phyloP scores from a whole-genome alignment of 352 stramenopile species.

The Hyaloperonospora arabidopsidis region DNA sequence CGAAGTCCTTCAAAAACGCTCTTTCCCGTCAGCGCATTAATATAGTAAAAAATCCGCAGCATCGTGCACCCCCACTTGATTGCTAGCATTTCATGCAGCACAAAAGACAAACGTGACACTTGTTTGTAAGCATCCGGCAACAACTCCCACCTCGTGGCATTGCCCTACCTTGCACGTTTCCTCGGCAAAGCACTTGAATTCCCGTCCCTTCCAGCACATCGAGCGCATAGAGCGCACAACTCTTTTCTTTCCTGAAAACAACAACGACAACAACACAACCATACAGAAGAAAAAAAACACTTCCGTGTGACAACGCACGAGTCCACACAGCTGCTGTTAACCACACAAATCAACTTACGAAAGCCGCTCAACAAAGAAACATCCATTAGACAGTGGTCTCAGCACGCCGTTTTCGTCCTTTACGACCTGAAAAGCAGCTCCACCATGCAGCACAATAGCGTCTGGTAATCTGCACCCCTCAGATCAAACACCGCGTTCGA shows the following conservation, averaged over 20 bases:
- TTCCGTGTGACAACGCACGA: background rate
- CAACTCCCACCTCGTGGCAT: background rate
- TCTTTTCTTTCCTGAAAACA: conserved; percentile 55
- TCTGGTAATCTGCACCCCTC: conserved; percentile 52
- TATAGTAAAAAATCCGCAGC: conserved; percentile 71
- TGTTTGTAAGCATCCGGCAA: no score
- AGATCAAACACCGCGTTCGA: no score
- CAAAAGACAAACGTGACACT: background rate
- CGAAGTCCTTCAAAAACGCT: conserved; percentile 46
- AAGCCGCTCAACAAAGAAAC: conserved; percentile 73
- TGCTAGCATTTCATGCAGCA: conserved; percentile 21
- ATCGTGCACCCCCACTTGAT: conserved; percentile 79
- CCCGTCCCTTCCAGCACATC: conserved; percentile 67
- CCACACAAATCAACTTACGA: conserved; percentile 32
- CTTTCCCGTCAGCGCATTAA: conserved; percentile 58
- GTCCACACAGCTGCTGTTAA: background rate
- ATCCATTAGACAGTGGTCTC: conserved; percentile 54
- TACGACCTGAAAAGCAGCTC: conserved; percentile 64
- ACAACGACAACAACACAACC: background rate
- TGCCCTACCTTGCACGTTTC: conserved; percentile 58
- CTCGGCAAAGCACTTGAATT: conserved; percentile 66
- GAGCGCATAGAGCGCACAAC: conserved; percentile 52
- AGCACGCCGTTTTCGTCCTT: conserved; percentile 38
- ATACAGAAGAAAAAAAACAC: conserved; percentile 2
- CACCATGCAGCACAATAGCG: conserved; percentile 57